A percentile compares a stretch with the other conserved stretches of the same genome.
phyloP scores from a whole-genome alignment of 2,329 filamentous ascomycete species.

The Alternaria arbusti region DNA sequence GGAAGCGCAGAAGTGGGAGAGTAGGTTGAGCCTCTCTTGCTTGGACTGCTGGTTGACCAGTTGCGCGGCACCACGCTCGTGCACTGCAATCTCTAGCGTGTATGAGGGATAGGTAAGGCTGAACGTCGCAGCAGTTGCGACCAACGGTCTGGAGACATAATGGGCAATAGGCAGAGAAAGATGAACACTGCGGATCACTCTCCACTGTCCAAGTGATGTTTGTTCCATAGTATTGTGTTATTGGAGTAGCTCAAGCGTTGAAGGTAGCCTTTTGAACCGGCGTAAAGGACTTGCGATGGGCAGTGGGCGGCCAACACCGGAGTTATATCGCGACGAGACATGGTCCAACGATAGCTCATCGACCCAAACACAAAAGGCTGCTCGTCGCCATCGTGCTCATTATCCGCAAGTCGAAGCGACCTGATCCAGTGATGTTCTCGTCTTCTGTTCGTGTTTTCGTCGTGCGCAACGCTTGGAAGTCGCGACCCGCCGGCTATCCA shows the following conservation, averaged over 20 bases:
- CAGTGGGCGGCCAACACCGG: neutral
- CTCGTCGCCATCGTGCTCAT: neutral
- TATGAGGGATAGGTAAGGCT: too few species aligned
- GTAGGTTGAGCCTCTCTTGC: neutral
- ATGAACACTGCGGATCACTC: rapidly evolving
- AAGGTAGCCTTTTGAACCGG: neutral
- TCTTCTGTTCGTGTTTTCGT: neutral
- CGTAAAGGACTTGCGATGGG: neutral
- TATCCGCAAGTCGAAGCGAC: neutral
- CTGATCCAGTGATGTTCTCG: neutral
- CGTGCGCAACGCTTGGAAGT: neutral
- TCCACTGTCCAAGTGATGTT: neutral
- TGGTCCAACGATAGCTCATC: neutral
- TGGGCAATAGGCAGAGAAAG: rapidly evolving
- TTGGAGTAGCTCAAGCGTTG: neutral
- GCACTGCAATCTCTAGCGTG: too few species aligned
- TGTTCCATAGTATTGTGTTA: neutral
- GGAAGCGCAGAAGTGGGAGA: neutral
- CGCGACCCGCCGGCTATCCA: neutral
- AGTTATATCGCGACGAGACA: neutral
- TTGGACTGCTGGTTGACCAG: neutral
- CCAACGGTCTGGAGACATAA: neutral
- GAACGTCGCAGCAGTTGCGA: neutral
- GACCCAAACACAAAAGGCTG: neutral
- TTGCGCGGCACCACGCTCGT: too few species aligned